Evolutionary conservation across 1,284 basidiomycete genomes (phyloP), one percentile per base, ranked within the genome.

Genomic region (Trichosporon faecale): DNA sequence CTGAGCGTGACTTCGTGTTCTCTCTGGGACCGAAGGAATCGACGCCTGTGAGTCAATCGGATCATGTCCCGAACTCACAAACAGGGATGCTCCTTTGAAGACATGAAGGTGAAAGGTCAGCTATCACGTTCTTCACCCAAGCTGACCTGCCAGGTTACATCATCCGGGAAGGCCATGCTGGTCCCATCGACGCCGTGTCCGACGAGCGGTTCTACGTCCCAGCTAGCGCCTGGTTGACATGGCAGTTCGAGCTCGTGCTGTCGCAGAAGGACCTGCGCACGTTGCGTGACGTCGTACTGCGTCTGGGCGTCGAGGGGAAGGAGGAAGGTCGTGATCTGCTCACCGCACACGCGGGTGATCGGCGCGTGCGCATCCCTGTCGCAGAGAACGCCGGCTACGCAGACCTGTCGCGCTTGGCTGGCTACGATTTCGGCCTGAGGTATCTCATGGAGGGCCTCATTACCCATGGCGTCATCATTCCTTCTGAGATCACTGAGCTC

Each of bases 371-470:
- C 27, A 12, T 65, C 14, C 49, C 31, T 6, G 61, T 75, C 18
- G 40, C 69, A 0, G 67, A 66, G 18, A 35, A 55, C 9, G 52
- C 14, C 3, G 52, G 52, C 14, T 27, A 16, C 27, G 23, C 52
- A 6, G 52, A 57, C 52, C 16, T 27, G 14, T 29, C 52, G 6
- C 23, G 68, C 60, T 40, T 73, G 23, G 49, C 40, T 0, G 64
- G 37, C 14, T 33, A 68, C 46, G 31, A 23, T 11, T 78, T 78
- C 57, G 37, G 64, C 12, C 67, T 69, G 21, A 60, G 76, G 14
- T 77, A 69, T 64, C 71, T 77, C n/a, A 52, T 77, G 11, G 76
- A 79, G 55, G 76, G 74, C 0, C 64, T 79, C 4, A 63, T 77
- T 40, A 73, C 70, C 23, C 72, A 76, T 37, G 75, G 74, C 0